Evolutionary conservation across 148 eudicot species (phyloP), one percentile per base, ranked within the genome.

Genomic region (Vaccinium myrtillus): DNA sequence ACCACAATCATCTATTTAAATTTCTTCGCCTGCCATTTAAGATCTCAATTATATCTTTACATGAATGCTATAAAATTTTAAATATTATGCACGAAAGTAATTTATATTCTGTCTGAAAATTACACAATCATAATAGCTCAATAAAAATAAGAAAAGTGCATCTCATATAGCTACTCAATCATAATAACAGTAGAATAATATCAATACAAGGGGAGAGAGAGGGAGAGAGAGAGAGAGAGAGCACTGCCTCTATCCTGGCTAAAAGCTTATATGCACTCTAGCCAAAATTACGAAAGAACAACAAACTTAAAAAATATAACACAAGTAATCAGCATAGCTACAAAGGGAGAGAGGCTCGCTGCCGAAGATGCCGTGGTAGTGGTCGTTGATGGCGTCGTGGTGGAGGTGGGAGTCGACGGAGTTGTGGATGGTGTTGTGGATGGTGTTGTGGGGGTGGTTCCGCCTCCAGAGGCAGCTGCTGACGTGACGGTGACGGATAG

Each of bases 241-340:
- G 92, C 92, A 91, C 93, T 90, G 92, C 92, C 94, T 91, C 93
- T 81, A 70, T 87, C 94, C 93, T 86, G 94, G 86, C 91, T 36
- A 78, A 27, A 27, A 58, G 53, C 8, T 13, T 21, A 10, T 21
- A 6, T 16, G 51, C 81, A 53, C 80, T 13, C 75, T 27, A 14
- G 46, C 30, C 77, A 58, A 87, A 32, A 36, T 84, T 84, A 85
- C 48, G 50, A 5, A 59, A 86, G 51, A 82, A 71, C 59, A 82
- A 70, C 73, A 8, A 84, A 80, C 84, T 59, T 75, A 12, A 84
- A 82, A 19, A 88, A 58, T 2, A 50, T 82, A 10, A 76, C 46
- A 9, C 69, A 86, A 79, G 70, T 49, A 21, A 85, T 49, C 19
- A 82, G 2, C n/a, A 83, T 77, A 18, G 87, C 86, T n/a, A 63